These are phyloP conservation scores for Lagenidium sp. DNA, from an alignment of 352 stramenopile species.

Conservation along the genomic window DNA sequence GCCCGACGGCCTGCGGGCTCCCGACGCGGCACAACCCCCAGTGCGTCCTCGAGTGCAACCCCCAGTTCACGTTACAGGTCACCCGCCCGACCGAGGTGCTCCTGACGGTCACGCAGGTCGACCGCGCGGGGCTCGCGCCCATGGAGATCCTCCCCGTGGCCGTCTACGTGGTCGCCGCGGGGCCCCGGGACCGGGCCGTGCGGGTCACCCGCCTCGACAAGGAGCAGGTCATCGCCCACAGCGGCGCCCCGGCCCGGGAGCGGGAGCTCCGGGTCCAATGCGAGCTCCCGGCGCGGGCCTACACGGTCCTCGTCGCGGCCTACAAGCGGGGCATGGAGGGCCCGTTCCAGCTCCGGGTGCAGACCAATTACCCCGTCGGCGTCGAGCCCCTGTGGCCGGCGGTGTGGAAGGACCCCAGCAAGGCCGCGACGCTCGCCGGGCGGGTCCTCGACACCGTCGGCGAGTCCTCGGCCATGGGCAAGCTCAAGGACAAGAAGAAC, in stretches of 20 bases:
- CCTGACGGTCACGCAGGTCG: constrained; percentile 81
- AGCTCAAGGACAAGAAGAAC: constrained; percentile 64
- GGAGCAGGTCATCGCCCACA: constrained; percentile 74
- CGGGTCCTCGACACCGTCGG: constrained; percentile 56
- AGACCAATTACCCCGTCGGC: constrained; percentile 80
- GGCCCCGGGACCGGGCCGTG: constrained; percentile 42
- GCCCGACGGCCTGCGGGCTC: constrained; percentile 75
- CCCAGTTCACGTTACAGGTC: constrained; percentile 78
- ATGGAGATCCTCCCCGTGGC: constrained; percentile 58
- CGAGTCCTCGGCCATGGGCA: constrained; percentile 42
- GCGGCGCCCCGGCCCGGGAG: constrained; percentile 52
- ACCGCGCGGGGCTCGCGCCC: constrained; percentile 45
- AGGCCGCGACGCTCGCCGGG: neutral
- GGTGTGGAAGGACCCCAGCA: constrained; percentile 51
- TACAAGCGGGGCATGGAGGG: constrained; percentile 89
- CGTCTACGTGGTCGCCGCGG: constrained; percentile 58
- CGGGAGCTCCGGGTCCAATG: constrained; percentile 78
- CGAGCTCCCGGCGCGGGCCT: constrained; percentile 61
- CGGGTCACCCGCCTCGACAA: constrained; percentile 51
- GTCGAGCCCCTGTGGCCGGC: constrained; percentile 76
- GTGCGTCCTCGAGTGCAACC: constrained; percentile 82
- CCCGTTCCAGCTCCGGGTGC: constrained; percentile 76
- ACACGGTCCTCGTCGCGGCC: constrained; percentile 81
- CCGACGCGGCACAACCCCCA: constrained; percentile 75
- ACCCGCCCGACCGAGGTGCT: constrained; percentile 74